A percentile compares a stretch with the other conserved stretches of the same genome.
Conservation (phyloP, 176 grass and related monocot genomes). For the Hsuehochloa calcarea region DNA sequence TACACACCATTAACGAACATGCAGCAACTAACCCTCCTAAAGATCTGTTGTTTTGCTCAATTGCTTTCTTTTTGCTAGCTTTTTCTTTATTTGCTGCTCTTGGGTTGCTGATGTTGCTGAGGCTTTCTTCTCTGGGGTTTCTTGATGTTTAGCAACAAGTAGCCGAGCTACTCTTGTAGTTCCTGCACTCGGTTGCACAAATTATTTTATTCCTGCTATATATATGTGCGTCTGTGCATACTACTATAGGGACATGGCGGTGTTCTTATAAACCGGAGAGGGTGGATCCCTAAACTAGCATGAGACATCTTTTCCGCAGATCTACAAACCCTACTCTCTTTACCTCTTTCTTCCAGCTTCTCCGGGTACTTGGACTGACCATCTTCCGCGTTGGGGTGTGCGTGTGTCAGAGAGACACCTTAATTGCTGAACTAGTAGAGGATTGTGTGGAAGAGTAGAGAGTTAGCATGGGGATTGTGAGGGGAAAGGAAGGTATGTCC, state of each 20-base stretch:
- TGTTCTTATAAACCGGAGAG: conserved; percentile 42
- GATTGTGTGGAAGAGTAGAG: background rate
- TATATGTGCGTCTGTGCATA: background rate
- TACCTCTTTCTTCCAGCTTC: conserved; percentile 51
- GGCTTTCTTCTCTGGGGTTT: background rate
- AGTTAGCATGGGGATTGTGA: conserved; percentile 17
- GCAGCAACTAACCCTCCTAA: background rate
- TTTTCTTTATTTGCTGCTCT: background rate
- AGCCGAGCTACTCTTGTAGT: conserved; percentile 24
- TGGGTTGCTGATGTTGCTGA: background rate
- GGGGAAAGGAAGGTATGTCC: conserved; percentile 30
- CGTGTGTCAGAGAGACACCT: conserved; percentile 38
- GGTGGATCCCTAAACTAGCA: conserved; percentile 43
- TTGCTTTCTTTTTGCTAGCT: background rate
- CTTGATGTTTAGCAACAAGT: background rate
- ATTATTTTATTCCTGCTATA: conserved; percentile 46
- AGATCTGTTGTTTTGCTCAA: conserved; percentile 10
- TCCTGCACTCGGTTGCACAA: conserved; percentile 3
- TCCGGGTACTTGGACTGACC: conserved; percentile 28
- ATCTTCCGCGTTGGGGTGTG: conserved; percentile 28
- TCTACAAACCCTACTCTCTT: conserved; percentile 52
- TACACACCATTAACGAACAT: background rate
- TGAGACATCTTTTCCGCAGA: conserved; percentile 35
- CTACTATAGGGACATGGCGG: conserved; percentile 42
- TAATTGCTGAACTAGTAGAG: conserved; percentile 9